phyloP scores from a whole-genome alignment of 139 green algal genomes.

The Gonium pectorale region DNA sequence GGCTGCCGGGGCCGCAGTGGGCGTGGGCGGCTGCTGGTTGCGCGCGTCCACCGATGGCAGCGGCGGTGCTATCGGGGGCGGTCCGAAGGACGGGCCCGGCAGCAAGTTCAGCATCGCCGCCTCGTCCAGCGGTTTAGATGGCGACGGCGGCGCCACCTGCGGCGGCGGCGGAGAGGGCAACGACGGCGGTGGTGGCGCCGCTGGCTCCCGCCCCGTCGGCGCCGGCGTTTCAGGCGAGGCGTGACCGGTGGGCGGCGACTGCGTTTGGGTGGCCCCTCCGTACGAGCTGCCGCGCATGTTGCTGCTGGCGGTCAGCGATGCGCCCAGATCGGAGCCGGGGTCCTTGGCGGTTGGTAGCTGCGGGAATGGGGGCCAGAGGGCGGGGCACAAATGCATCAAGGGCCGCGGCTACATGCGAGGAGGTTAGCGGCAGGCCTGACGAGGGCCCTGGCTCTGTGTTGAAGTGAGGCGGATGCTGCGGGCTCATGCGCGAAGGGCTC shows the following conservation, averaged over 20 bases:
- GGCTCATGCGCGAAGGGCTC: background rate
- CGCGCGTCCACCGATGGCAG: too few relatives aligned
- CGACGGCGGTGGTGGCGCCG: background rate
- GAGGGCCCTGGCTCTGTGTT: too few relatives aligned
- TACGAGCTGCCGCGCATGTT: background rate
- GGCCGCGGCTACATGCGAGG: too few relatives aligned
- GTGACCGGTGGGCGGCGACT: too few relatives aligned
- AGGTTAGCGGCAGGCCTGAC: too few relatives aligned
- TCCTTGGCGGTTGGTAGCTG: background rate
- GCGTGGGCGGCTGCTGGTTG: too few relatives aligned
- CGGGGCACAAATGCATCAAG: too few relatives aligned
- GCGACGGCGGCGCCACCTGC: background rate
- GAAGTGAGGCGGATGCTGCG: background rate
- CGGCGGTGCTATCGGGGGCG: too few relatives aligned
- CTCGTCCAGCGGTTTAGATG: background rate
- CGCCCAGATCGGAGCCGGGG: background rate
- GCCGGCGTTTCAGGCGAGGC: background rate
- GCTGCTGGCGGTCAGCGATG: slow-evolving; percentile 21
- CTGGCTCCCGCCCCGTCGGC: background rate
- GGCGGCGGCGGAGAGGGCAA: too few relatives aligned
- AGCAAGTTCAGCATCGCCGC: background rate
- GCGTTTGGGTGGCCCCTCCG: background rate
- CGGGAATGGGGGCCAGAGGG: too few relatives aligned
- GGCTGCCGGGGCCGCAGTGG: too few relatives aligned
- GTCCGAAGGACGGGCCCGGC: background rate